Base-by-base conservation (phyloP, 768 basidiomycete genomes). In the Leccinum subgranulosum region DNA sequence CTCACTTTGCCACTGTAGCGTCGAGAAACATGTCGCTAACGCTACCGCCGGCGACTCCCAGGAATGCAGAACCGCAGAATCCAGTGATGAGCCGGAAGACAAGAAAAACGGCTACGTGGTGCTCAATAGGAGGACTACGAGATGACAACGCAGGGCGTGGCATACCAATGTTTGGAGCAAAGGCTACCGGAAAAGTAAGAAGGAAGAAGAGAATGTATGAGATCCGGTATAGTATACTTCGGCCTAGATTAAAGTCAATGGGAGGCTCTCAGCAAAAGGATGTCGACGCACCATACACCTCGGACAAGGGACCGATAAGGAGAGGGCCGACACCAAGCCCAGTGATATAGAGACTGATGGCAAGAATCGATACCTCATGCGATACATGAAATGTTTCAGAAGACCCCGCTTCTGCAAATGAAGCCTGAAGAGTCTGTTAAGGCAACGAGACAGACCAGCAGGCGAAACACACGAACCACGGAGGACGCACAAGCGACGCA, bases 111-210 rank as follows among this genome's bases (percentile, higher is more conserved):
- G 76, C 85, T 84, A 58, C 48, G 33, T 31, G 5, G 19, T 21
- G 41, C 27, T 52, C 43, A 17, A 49, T 49, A 54, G 47, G 31
- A 31, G 11, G 23, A 6, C 55, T 17, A 39, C 5, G 33, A 34
- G 6, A 9, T 36, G 15, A 21, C 49, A 11, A 47, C 4, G 19
- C 34, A 48, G 7, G 11, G 11, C 11, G 29, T 15, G 12, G 15
- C 29, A 49, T 51, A 86, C 86, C 78, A 23, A 84, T 78, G 62
- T 89, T 77, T 4, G 83, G 84, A 1, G 88, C 81, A 59, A 93
- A 92, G 1, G 88, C 87, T 6, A 89, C 84, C 0, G 88, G 86
- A 64, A 86, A 87, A 19, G 84, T 83, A 55, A 87, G 79, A 1
- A 81, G 64, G 63, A 88, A 83, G 68, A 89, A 85, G 5, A 83